A percentile compares a stretch with the other conserved stretches of the same genome.
These are phyloP conservation scores for Rhynchosporium graminicola DNA, from an alignment of 2,329 filamentous ascomycete genomes.

Conservation along the genomic window DNA sequence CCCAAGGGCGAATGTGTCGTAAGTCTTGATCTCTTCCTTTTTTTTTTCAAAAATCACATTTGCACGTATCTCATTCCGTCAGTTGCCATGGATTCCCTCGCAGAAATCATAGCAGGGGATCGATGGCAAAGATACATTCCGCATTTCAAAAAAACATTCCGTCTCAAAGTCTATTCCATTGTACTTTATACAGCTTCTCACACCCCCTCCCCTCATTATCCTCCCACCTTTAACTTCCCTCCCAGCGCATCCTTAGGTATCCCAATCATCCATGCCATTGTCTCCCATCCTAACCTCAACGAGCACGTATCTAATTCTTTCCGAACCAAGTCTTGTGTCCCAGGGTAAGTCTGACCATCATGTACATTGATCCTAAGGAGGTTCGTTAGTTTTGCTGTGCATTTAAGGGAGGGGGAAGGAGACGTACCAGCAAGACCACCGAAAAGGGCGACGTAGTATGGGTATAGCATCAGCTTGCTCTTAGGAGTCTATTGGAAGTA, in stretches of 20 bases:
- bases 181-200: constrained; percentile 16
- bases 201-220: neutral
- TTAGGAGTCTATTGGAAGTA: constrained; percentile 55
- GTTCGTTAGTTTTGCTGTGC: constrained; percentile 3
- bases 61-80: no score
- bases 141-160: no score
- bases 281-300: no score
- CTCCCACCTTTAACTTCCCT: neutral
- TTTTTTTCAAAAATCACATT: no score
- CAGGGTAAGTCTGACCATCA: constrained; percentile 69
- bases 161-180: neutral
- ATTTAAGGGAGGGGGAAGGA: neutral
- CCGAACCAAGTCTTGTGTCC: constrained; percentile 81
- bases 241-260: neutral
- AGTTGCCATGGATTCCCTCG: no score
- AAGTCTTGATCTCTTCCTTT: no score
- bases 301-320: constrained; percentile 44
- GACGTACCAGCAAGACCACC: constrained; percentile 62
- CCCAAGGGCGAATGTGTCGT: no score
- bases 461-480: constrained; percentile 65
- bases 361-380: constrained; percentile 58
- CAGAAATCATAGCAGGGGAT: no score
- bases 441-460: constrained; percentile 67
- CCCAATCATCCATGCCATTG: neutral
- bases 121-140: no score